A percentile compares a stretch with the other conserved stretches of the same genome.
These are phyloP conservation scores for Xylaria bambusicola DNA, from an alignment of 495 filamentous ascomycete genomes.

Conservation along the genomic window DNA sequence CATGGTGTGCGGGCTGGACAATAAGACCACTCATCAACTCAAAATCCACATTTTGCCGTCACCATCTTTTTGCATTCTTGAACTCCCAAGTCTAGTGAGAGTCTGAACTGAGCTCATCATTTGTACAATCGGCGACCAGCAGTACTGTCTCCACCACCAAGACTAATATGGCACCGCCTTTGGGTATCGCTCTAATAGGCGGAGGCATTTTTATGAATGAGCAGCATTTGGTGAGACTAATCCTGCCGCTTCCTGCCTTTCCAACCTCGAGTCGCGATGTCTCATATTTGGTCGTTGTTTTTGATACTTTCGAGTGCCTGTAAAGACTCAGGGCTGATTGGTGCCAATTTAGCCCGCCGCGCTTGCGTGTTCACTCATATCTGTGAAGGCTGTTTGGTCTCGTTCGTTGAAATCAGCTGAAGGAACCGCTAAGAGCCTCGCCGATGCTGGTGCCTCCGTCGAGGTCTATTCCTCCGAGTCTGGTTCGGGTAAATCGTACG, in stretches of 20 bases:
- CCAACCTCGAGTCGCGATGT: not conserved
- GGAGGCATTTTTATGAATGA: slow-evolving; percentile 56
- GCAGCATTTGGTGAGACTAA: slow-evolving; percentile 42
- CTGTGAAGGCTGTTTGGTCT: slow-evolving; percentile 64
- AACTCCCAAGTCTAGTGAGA: no score
- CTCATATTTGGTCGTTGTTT: slow-evolving; percentile 9
- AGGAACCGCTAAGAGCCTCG: slow-evolving; percentile 36
- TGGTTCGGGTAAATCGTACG: slow-evolving; percentile 53
- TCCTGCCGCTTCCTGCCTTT: not conserved
- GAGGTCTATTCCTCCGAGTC: slow-evolving; percentile 66
- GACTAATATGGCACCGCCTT: slow-evolving; percentile 35
- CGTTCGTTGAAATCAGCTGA: slow-evolving; percentile 52
- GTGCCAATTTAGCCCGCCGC: slow-evolving; percentile 48
- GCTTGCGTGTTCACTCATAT: slow-evolving; percentile 45
- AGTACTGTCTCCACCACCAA: not conserved
- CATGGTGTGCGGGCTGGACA: no score
- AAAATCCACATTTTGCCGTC: no score
- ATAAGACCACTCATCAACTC: no score
- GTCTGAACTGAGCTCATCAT: not conserved
- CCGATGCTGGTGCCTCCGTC: slow-evolving; percentile 33
- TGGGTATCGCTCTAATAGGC: slow-evolving; percentile 69
- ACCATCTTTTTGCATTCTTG: no score
- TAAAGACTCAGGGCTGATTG: slow-evolving; percentile 17
- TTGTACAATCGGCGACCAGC: no score
- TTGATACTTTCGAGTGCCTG: not conserved